Base-by-base conservation (phyloP, 805 yeast species). In the Schwanniomyces occidentalis region DNA sequence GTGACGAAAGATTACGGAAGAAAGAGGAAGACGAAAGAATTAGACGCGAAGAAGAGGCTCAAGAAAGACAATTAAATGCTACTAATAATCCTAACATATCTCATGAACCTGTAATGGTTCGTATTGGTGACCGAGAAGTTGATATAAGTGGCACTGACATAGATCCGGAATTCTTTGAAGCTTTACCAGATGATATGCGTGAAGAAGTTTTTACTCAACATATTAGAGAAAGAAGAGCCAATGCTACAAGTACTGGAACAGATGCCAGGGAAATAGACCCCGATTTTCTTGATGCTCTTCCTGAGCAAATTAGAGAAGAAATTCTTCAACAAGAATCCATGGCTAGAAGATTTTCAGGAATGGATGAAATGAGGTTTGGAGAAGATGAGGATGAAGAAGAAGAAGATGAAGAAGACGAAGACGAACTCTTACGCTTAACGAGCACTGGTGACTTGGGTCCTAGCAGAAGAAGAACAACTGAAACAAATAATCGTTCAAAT, bases 201-300 rank as follows among this genome's bases (percentile, higher is more conserved):
- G 95, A 88, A 43, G 96, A 90, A 51, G 97, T 89, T 0, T 80
- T 86, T 52, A 78, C 90, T 0, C 91, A 88, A 43, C 95, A 89
- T 51, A 66, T 88, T 5, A 66, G 89, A 26, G 93, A 86, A 46
- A 68, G 90, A 39, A 69, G 93, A 40, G 82, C 71, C 69, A 27
- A 77, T 67, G 63, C 85, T 43, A 42, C 74, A 1, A 54, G 62
- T 9, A 26, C 62, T 41, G 53, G 78, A 1, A 53, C 61, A 1
- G 63, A 71, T 9, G 65, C 76, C 3, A 65, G 86, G 18, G 95
- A 85, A 46, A 75, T 86, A 34, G 95, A 82, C 45, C 82, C 88
- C 0, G 88, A 81, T 26, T 89, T 88, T 56, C 66, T 89, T 41
- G 80, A 82, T 16, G 91, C 95, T 1, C 67, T 88, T 7, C 96